Evolutionary conservation across 495 filamentous ascomycete genomes (phyloP).

Genomic region (Lepidopterella palustris): DNA sequence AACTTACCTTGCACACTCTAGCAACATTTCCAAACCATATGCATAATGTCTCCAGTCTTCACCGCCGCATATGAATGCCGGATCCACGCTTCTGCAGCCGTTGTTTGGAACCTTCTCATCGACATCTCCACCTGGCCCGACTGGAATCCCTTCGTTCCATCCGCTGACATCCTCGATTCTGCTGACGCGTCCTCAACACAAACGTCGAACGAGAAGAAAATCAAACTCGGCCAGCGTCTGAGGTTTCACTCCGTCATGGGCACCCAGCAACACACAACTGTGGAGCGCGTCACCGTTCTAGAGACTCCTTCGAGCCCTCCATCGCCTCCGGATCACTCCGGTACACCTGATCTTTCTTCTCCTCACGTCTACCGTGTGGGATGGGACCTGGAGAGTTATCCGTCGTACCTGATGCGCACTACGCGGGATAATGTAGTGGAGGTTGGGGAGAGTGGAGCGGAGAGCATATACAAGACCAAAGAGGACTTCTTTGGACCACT

Average conservation of each 20-base stretch:
- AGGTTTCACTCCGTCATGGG: constrained; percentile 1
- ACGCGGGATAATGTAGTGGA: constrained; percentile 6
- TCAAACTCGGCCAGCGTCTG: neutral
- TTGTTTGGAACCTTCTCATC: neutral
- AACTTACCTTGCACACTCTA: no score
- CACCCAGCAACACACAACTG: neutral
- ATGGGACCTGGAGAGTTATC: constrained; percentile 8
- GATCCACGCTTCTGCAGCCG: constrained; percentile 1
- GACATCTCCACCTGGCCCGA: constrained; percentile 5
- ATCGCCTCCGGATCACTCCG: neutral
- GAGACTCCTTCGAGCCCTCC: neutral
- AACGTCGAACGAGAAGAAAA: neutral
- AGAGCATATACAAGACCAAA: constrained; percentile 8
- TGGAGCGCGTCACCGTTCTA: constrained; percentile 3
- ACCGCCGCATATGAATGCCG: neutral
- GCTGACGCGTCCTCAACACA: neutral
- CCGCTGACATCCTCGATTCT: neutral
- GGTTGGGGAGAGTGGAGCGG: neutral
- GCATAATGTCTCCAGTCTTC: neutral
- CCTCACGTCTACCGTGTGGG: neutral
- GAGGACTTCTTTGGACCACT: constrained; percentile 9
- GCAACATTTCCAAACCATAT: neutral
- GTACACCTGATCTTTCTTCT: neutral
- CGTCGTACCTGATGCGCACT: neutral
- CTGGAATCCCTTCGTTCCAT: constrained; percentile 11